A percentile compares a stretch with the other conserved stretches of the same genome.
Evolutionary conservation across 1,284 basidiomycete genomes (phyloP).

Genomic region (Laetiporus sulphureus): DNA sequence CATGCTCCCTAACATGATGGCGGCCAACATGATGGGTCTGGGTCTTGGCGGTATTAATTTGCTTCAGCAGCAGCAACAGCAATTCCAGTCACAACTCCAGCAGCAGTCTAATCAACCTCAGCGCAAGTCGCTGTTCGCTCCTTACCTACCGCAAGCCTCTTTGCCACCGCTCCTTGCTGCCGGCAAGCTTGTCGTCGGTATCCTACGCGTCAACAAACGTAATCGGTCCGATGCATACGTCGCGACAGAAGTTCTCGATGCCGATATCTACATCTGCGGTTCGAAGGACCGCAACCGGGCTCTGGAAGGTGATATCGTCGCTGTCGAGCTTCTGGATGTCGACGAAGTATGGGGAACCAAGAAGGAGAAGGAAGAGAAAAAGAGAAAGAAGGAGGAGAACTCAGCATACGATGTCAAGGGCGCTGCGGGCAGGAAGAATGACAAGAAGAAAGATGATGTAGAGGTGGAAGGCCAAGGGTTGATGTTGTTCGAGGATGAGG

Average conservation of each 20-base stretch:
- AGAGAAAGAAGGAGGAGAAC: conserved; percentile 99
- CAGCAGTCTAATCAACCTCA: conserved; percentile 87
- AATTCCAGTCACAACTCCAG: conserved; percentile 86
- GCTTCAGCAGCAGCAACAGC: conserved; percentile 83
- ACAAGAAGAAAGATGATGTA: conserved; percentile 99
- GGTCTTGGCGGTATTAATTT: conserved; percentile 75
- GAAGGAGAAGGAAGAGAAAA: conserved; percentile 99
- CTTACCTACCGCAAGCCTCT: conserved; percentile 96
- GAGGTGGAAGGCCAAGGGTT: conserved; percentile 98
- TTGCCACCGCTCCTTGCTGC: conserved; percentile 96
- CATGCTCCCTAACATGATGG: conserved; percentile 94
- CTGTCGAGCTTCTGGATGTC: conserved; percentile 95
- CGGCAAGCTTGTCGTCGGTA: conserved; percentile 96
- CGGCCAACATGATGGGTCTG: conserved; percentile 89
- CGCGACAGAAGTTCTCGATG: conserved; percentile 97
- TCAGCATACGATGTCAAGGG: conserved; percentile 83
- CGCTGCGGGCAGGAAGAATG: conserved; percentile 78
- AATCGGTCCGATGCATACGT: conserved; percentile 99
- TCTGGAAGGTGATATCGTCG: conserved; percentile 97
- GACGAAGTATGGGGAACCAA: conserved; percentile 99
- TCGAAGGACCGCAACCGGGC: conserved; percentile 99
- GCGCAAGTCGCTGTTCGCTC: conserved; percentile 97
- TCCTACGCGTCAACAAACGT: conserved; percentile 97
- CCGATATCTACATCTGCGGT: conserved; percentile 98
- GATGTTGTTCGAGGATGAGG: conserved; percentile 95